Evolutionary conservation across 2,329 filamentous ascomycete genomes (phyloP).

Genomic region (Amauroascus niger): DNA sequence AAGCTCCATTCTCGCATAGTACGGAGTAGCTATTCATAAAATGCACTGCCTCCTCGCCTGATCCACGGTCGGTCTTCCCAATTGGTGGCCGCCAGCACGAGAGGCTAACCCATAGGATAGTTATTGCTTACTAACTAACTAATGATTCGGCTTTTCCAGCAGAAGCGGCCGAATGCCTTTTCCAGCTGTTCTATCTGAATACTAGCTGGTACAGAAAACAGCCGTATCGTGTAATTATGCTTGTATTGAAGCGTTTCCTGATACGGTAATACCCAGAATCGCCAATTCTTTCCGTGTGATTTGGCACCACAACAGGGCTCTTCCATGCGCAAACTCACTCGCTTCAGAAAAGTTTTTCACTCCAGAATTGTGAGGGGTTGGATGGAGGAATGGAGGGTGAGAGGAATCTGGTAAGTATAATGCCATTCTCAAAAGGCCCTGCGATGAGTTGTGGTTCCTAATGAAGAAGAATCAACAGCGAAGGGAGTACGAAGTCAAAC

Average conservation of each 20-base stretch:
- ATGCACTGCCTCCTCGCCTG: slow-evolving; percentile 3
- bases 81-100: neutral
- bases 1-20: neutral
- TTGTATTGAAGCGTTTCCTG: neutral
- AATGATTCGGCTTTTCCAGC: too few relatives aligned
- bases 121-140: too few relatives aligned
- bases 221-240: neutral
- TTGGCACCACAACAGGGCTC: neutral
- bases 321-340: neutral
- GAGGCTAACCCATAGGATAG: neutral
- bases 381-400: neutral
- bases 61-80: neutral
- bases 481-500: neutral
- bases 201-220: neutral
- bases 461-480: neutral
- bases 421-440: neutral
- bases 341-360: neutral
- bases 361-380: neutral
- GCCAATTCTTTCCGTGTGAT: slow-evolving; percentile 4
- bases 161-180: neutral
- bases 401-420: neutral
- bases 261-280: neutral
- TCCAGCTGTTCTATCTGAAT: neutral
- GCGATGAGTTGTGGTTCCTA: neutral
- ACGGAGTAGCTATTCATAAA: too few relatives aligned